phyloP scores from a whole-genome alignment of 768 basidiomycete genomes.

The Boletus sp. region DNA sequence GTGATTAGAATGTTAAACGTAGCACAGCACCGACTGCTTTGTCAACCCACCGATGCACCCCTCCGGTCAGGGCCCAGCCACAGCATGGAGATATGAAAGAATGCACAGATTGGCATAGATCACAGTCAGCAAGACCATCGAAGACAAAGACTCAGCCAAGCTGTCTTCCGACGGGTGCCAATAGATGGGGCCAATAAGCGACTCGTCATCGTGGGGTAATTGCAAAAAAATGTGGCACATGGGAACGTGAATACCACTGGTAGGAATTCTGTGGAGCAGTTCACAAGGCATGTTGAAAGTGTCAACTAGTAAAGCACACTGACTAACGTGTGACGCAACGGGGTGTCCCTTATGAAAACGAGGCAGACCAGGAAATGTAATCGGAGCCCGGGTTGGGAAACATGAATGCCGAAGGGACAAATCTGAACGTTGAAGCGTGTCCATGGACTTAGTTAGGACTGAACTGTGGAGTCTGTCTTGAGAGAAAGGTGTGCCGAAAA shows the following conservation, averaged over 20 bases:
- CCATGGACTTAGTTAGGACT: conserved; percentile 22
- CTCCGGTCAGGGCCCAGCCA: conserved; percentile 15
- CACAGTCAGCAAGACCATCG: neutral
- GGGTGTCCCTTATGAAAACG: conserved; percentile 14
- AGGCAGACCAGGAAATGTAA: conserved; percentile 16
- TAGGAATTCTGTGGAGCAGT: conserved; percentile 18
- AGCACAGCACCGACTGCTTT: conserved; percentile 27
- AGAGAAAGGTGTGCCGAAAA: conserved; percentile 9
- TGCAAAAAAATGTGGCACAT: conserved; percentile 3
- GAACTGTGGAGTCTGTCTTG: conserved; percentile 8
- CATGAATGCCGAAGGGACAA: conserved; percentile 10
- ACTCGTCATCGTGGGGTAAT: conserved; percentile 23
- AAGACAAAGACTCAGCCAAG: conserved; percentile 6
- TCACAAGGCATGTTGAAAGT: conserved; percentile 5
- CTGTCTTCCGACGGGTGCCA: neutral
- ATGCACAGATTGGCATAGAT: conserved; percentile 8
- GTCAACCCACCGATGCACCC: conserved; percentile 10
- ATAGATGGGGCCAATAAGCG: neutral
- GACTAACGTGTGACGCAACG: conserved; percentile 14
- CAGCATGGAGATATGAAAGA: conserved; percentile 17
- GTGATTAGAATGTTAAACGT: conserved; percentile 27
- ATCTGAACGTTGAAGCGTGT: conserved; percentile 6
- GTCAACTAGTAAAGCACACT: conserved; percentile 6
- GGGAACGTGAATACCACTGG: conserved; percentile 3
- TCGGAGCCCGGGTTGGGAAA: conserved; percentile 16